A percentile compares a stretch with the other conserved stretches of the same genome.
These are phyloP conservation scores for Melanogaster broomeanus DNA, from an alignment of 768 basidiomycete species.

Conservation along the genomic window DNA sequence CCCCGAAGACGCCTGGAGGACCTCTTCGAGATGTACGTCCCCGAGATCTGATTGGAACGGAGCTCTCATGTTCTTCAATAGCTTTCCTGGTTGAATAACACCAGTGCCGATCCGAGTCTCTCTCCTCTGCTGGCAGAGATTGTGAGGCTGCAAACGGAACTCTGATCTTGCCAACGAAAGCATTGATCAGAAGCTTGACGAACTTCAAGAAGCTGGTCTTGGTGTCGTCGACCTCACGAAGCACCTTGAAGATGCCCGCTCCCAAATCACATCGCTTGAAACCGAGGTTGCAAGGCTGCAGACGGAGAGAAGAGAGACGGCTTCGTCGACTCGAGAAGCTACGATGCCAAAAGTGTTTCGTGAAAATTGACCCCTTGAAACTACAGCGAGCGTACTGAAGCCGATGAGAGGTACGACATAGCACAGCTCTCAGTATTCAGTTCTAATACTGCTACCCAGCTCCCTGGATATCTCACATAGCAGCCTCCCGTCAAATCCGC, in stretches of 20 bases:
- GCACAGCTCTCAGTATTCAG: neutral
- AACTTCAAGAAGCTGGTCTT: conserved; percentile 78
- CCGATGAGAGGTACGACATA: conserved; percentile 61
- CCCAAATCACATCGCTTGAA: conserved; percentile 56
- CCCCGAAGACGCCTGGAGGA: conserved; percentile 77
- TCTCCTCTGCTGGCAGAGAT: conserved; percentile 75
- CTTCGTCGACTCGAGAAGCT: conserved; percentile 57
- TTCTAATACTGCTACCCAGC: conserved; percentile 35
- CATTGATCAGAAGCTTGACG: conserved; percentile 87
- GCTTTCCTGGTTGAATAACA: conserved; percentile 75
- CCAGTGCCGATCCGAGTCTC: conserved; percentile 53
- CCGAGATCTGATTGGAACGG: neutral
- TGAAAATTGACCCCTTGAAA: conserved; percentile 56
- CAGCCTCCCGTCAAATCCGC: conserved; percentile 55
- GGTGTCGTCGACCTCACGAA: conserved; percentile 71
- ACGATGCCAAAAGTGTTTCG: conserved; percentile 69
- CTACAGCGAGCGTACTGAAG: conserved; percentile 41
- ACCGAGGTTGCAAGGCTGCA: conserved; percentile 67
- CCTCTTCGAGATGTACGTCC: conserved; percentile 72
- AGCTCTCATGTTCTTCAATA: conserved; percentile 29
- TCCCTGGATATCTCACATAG: conserved; percentile 52
- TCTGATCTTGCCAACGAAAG: conserved; percentile 79
- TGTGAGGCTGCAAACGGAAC: conserved; percentile 68
- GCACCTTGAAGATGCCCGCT: conserved; percentile 71
- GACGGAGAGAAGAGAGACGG: conserved; percentile 71